phyloP scores from a whole-genome alignment of 139 green algal genomes.

The Astrephomene gubernaculifera region DNA sequence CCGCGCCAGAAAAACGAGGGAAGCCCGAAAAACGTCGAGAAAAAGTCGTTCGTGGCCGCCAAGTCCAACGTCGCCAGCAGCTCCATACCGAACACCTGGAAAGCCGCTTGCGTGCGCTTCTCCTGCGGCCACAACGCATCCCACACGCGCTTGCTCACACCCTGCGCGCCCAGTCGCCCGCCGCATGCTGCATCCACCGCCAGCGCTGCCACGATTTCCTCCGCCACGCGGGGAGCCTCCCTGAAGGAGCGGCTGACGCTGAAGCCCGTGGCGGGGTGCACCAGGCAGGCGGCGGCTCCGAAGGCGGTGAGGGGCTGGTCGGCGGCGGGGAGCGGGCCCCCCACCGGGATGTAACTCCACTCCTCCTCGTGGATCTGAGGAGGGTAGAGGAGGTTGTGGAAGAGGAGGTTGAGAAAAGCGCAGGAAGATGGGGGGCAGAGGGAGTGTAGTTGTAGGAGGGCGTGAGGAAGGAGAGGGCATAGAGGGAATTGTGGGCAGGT shows the following conservation, averaged over 20 bases:
- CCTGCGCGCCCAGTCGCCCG: constrained; percentile 47
- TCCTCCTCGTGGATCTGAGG: constrained; percentile 90
- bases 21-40: constrained; percentile 94
- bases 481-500: too few species aligned
- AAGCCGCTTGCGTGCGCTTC: constrained; percentile 82
- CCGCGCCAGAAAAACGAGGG: constrained; percentile 84
- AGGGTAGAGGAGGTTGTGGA: too few species aligned
- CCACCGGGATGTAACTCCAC: constrained; percentile 95
- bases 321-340: constrained; percentile 80
- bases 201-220: constrained; percentile 50
- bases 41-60: constrained; percentile 89
- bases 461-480: too few species aligned
- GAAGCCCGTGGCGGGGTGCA: constrained; percentile 88
- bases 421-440: background rate
- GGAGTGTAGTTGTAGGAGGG: too few species aligned
- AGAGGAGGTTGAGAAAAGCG: background rate
- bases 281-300: constrained; percentile 89
- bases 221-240: constrained; percentile 71
- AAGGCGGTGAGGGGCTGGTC: constrained; percentile 82
- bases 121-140: constrained; percentile 88
- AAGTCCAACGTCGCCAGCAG: constrained; percentile 87
- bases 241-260: constrained; percentile 64
- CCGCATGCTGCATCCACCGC: too few species aligned
- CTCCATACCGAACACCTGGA: constrained; percentile 95
- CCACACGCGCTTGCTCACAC: constrained; percentile 72